These are phyloP conservation scores for Pichia cephalocereana DNA, from an alignment of 805 yeast genomes.

Conservation along the genomic window DNA sequence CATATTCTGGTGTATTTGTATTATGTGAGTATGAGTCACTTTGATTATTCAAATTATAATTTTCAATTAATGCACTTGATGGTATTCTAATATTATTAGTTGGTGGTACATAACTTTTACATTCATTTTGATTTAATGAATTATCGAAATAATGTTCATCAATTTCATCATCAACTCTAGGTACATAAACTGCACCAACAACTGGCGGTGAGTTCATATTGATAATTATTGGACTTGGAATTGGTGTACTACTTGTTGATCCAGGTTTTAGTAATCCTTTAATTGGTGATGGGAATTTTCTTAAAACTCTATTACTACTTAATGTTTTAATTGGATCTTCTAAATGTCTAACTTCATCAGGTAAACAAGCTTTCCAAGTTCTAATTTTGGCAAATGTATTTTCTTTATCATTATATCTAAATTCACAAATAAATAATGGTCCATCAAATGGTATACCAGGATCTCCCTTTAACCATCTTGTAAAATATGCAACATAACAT, in stretches of 20 bases:
- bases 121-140: slow-evolving; percentile 18
- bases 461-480: slow-evolving; percentile 91
- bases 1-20: neutral
- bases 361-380: slow-evolving; percentile 98
- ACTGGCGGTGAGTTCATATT: slow-evolving; percentile 89
- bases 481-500: slow-evolving; percentile 90
- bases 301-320: slow-evolving; percentile 50
- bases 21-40: neutral
- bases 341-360: slow-evolving; percentile 84
- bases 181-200: slow-evolving; percentile 79
- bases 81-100: slow-evolving; percentile 22
- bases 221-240: slow-evolving; percentile 77
- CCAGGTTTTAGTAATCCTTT: slow-evolving; percentile 66
- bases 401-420: slow-evolving; percentile 84
- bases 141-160: slow-evolving; percentile 56
- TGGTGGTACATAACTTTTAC: slow-evolving; percentile 25
- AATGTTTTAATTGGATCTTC: slow-evolving; percentile 78
- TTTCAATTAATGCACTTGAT: slow-evolving; percentile 5
- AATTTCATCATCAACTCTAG: slow-evolving; percentile 68
- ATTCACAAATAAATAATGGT: slow-evolving; percentile 89
- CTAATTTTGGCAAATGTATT: slow-evolving; percentile 89
- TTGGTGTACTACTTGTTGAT: slow-evolving; percentile 62
- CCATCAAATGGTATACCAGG: slow-evolving; percentile 74
- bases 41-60: neutral
- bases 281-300: slow-evolving; percentile 78